Base-by-base conservation (phyloP, 2,329 filamentous ascomycete genomes). In the Sporothrix variecibatus region DNA sequence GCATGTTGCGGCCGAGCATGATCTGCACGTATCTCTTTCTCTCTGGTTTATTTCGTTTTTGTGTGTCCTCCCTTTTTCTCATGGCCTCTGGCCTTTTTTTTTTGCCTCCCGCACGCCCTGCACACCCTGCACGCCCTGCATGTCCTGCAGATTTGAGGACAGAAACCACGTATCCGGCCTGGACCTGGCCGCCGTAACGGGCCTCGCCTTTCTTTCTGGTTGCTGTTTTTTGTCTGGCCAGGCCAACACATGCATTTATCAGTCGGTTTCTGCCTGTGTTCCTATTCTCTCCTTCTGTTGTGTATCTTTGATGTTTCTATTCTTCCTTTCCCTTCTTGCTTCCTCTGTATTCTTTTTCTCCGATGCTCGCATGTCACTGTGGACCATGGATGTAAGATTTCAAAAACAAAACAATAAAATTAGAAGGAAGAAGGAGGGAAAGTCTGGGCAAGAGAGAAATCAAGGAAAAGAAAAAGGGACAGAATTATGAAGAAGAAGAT, bases 241-340 rank as follows among this genome's bases (percentile, higher is more conserved):
- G 56, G 56, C 26, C 72, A 65, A 23, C 58, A 34, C 49, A 60
- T 72, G 64, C 70, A 75, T 64, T 46, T 34, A 75, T 75, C 71
- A 72, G 73, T 70, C 64, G 73, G 71, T 75, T 38, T 38, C 53
- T 56, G 43, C 65, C 26, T 51, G 46, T 23, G 11, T 15, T 12
- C 56, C 23, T 6, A 15, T 40, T 40, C 46, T 28, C 17, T 28
- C 62, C n/a, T 67, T 38, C 28, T 69, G 31, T 6, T 38, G 46
- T 38, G 46, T 34, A 38, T 23, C 46, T 23, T 38, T 51, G 5
- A 20, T 69, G 20, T n/a, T 34, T 23, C 20, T 34, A 15, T 23
- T 51, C 12, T 12, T 51, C 23, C 15, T 8, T 17, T 23, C 9
- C 12, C 51, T 34, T 12, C n/a, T 15, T 9, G 31, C 26, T 40